Conservation (phyloP, 345 rosid species). For the Cardamine resedifolia region DNA sequence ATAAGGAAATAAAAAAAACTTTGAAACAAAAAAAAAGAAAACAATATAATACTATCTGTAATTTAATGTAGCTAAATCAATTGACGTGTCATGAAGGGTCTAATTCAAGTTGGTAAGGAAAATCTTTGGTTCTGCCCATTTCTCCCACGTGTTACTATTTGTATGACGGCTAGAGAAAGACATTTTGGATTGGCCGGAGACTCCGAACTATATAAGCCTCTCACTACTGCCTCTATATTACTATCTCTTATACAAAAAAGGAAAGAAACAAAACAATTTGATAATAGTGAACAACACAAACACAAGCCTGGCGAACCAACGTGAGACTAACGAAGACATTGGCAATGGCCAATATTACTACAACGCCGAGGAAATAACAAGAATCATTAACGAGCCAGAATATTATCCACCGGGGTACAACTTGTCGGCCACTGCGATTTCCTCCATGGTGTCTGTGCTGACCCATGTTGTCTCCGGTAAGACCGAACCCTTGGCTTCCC, state of each 20-base stretch:
- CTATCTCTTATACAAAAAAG: too few relatives aligned
- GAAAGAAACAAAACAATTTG: not conserved
- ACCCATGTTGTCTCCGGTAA: constrained; percentile 25
- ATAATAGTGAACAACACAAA: not conserved
- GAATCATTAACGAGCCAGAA: constrained; percentile 26
- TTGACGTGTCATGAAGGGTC: not conserved
- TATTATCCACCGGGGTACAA: constrained; percentile 9
- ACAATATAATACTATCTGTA: too few relatives aligned
- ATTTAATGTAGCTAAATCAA: too few relatives aligned
- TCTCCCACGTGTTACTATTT: constrained; percentile 7
- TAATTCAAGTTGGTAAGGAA: not conserved
- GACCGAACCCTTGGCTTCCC: not conserved
- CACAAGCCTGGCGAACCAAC: not conserved
- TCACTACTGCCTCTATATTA: not conserved
- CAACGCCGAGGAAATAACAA: constrained; percentile 22
- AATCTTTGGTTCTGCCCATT: not conserved
- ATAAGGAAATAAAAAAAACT: too few relatives aligned
- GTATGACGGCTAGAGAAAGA: constrained; percentile 10
- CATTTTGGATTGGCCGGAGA: not conserved
- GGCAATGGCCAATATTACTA: constrained; percentile 11
- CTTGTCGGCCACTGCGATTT: constrained; percentile 11
- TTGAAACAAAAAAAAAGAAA: too few relatives aligned
- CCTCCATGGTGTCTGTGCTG: constrained; percentile 18
- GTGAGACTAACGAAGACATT: not conserved
- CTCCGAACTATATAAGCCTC: not conserved